Base-by-base conservation (phyloP, 2,329 filamentous ascomycete species). In the Madurella mycetomatis region DNA sequence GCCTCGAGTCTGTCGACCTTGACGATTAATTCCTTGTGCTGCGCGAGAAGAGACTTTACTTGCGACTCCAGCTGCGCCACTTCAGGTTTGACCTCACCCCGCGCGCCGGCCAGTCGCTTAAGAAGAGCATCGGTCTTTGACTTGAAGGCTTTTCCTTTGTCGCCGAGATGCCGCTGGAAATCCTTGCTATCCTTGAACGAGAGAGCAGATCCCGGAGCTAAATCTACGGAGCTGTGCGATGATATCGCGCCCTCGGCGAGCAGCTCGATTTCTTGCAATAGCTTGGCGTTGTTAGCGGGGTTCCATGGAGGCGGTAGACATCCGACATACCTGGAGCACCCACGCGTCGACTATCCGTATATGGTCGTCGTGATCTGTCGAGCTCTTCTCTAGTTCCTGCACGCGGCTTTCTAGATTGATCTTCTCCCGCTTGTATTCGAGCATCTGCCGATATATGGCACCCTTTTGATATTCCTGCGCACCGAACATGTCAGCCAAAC, bases 361-460 rank as follows among this genome's bases (percentile, higher is more conserved):
- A 70, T 97, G 94, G 64, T 97, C 91, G 72, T 97, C 90, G 73
- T 97, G 90, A 72, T 94, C 85, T 59, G 82, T 80, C 31, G 88
- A 83, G 66, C 84, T 82, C 69, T 90, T 91, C 61, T 88, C 83
- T 59, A 95, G 76, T 61, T 95, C 88, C 67, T 86, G 86, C 58
- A 96, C 77, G 67, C 89, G 88, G 55, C 83, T 78, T 74, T 97
- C 92, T 59, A 95, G 76, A 41, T 87, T 88, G 54, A 81, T 79
- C 69, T 91, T 92, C 69, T 95, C 90, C 64, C 94, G 86, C 74
- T 95, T 96, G 73, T 95, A 96, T 73, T 97, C 94, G 69, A 91
- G 89, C 91, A 99, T 96, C 74, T 96, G 92, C 55, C 95, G 90
- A 66, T 89, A 87, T 69, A 99, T 96, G 60, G 94, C 94, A 76